A percentile compares a stretch with the other conserved stretches of the same genome.
These are phyloP conservation scores for Aspergillus wentii DNA, from an alignment of 495 filamentous ascomycete genomes.

Conservation along the genomic window DNA sequence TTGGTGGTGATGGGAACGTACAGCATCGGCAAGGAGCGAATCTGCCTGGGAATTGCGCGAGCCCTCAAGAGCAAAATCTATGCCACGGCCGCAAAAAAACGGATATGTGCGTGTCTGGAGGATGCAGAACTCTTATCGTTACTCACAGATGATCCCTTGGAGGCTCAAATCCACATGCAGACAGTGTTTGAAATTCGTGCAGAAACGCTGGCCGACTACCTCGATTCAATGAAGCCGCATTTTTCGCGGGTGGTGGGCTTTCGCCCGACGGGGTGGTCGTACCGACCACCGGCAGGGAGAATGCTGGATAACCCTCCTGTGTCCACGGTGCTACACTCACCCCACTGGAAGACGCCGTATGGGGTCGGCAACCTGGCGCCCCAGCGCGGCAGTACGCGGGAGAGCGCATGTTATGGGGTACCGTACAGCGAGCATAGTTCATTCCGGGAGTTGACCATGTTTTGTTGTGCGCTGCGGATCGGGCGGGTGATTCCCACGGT, in stretches of 20 bases:
- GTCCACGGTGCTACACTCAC: constrained; percentile 63
- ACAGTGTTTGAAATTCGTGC: constrained; percentile 85
- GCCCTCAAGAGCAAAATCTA: constrained; percentile 89
- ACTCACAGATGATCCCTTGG: constrained; percentile 72
- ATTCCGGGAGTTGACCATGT: constrained; percentile 90
- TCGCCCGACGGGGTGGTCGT: constrained; percentile 88
- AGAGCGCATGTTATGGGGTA: constrained; percentile 80
- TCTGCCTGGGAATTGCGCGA: constrained; percentile 86
- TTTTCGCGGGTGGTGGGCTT: constrained; percentile 90
- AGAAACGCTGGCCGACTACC: constrained; percentile 84
- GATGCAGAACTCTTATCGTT: constrained; percentile 73
- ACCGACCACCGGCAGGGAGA: constrained; percentile 62
- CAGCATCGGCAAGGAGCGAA: constrained; percentile 94
- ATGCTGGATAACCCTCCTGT: constrained; percentile 61
- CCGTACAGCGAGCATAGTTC: constrained; percentile 94
- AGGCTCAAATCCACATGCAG: constrained; percentile 97
- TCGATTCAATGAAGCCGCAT: constrained; percentile 66
- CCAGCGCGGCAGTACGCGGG: constrained; percentile 70
- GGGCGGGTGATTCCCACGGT: constrained; percentile 91
- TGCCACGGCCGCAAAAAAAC: constrained; percentile 73
- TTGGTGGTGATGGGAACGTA: constrained; percentile 95
- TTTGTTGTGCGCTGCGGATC: constrained; percentile 80
- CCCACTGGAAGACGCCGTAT: constrained; percentile 70
- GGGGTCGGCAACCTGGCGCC: constrained; percentile 60
- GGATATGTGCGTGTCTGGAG: constrained; percentile 78